Evolutionary conservation across 352 stramenopile species (phyloP), one percentile per base, ranked within the genome.

Genomic region (Phytopythium delawarense): DNA sequence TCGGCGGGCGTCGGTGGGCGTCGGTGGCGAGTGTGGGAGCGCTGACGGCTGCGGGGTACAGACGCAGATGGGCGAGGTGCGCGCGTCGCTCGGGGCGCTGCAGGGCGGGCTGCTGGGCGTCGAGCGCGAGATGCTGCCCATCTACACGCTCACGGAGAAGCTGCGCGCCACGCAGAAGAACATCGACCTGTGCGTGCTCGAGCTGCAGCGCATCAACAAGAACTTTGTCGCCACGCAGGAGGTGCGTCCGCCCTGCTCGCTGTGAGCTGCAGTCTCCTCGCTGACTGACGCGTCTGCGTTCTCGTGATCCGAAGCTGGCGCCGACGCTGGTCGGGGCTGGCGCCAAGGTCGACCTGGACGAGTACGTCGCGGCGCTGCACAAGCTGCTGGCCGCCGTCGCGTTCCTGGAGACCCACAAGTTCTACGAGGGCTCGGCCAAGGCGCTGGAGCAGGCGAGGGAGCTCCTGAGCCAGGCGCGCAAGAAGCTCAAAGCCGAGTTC

Each of bases 141-240:
- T 94, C 62, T 94, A 94, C 71, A 89, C 87, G 54, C 81, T 94
- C 67, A 94, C 85, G 1, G 82, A 91, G 64, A 79, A 83, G 65
- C 76, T 94, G 21, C 79, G 82, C 61, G 80, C 79, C 62, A 92
- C 82, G 20, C 85, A 94, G 62, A 86, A 87, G 67, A 94, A 92
- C 56, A 94, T 94, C 34, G 85, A 94, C 51, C 58, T 89, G 11
- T 91, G 83, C 46, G 84, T 94, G 23, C 74, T 79, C 34, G 79
- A 91, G 64, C 63, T 94, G 57, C 76, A 70, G 4, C 71, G 73
- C 49, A 82, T 94, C 57, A 81, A 91, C 57, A 72, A 89, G 55
- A 91, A 91, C 57, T 92, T 94, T 58, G 66, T 87, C 42, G 79
- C 73, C 2, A 77, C 83, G 12, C 79, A 89, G 57, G 71, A 88